A percentile compares a stretch with the other conserved stretches of the same genome.
phyloP scores from a whole-genome alignment of 2,329 filamentous ascomycete genomes.

The Paramyrothecium sp. region DNA sequence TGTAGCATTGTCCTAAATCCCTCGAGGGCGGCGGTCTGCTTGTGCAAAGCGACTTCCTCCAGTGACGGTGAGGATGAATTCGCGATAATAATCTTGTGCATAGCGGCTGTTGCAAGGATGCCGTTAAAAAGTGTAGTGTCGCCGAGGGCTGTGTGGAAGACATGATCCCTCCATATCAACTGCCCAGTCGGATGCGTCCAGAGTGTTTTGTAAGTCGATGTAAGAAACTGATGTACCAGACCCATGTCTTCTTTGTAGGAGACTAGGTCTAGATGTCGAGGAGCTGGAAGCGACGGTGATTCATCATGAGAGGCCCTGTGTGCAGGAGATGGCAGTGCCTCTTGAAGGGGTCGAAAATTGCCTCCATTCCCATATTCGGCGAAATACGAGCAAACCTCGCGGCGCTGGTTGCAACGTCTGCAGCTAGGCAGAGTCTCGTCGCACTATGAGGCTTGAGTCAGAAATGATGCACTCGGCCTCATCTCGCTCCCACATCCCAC shows the following conservation, averaged over 20 bases:
- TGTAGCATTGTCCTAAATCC: constrained; percentile 7
- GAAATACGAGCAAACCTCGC: constrained; percentile 10
- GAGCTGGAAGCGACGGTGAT: background rate
- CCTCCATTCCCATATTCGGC: constrained; percentile 3
- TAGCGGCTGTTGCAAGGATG: constrained; percentile 12
- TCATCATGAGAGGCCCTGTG: background rate
- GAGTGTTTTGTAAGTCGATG: constrained; percentile 9
- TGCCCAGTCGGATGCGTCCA: constrained; percentile 9
- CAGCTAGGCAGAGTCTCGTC: constrained; percentile 13
- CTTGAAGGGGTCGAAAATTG: background rate
- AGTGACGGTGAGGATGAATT: background rate
- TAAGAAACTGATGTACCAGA: constrained; percentile 13
- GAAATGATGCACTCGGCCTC: background rate
- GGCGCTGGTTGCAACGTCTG: constrained; percentile 6
- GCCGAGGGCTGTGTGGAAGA: constrained; percentile 11
- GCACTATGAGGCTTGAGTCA: constrained; percentile 4
- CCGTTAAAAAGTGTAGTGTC: constrained; percentile 9
- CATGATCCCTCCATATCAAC: constrained; percentile 13
- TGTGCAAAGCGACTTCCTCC: constrained; percentile 3
- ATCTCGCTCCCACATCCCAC: background rate
- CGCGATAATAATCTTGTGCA: constrained; percentile 8
- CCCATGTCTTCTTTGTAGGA: constrained; percentile 7
- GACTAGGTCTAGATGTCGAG: background rate
- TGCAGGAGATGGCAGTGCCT: background rate
- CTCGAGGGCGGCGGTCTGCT: constrained; percentile 9